Percentiles rank a stretch among this genome's conserved stretches.
Evolutionary conservation across 1,284 basidiomycete species (phyloP).

Genomic region (Naganishia sp.): DNA sequence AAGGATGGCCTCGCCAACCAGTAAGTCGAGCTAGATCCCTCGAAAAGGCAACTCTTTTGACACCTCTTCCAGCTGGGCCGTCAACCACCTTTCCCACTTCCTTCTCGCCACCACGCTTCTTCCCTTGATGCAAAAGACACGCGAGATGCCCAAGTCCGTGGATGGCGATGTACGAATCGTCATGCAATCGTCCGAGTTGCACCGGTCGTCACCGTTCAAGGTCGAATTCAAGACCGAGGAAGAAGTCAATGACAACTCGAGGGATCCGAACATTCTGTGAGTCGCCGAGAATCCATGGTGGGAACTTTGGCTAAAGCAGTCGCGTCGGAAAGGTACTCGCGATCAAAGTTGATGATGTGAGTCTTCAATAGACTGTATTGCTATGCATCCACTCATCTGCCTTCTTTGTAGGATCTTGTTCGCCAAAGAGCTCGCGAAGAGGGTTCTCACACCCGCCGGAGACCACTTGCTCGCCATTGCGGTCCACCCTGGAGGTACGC

Average conservation of each 20-base stretch:
- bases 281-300: neutral
- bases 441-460: slow-evolving; percentile 36
- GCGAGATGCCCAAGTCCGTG: slow-evolving; percentile 19
- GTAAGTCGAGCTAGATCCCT: slow-evolving; percentile 14
- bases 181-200: slow-evolving; percentile 44
- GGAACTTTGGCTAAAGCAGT: neutral
- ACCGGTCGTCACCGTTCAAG: slow-evolving; percentile 41
- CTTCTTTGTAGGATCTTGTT: slow-evolving; percentile 41
- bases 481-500: slow-evolving; percentile 45
- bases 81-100: slow-evolving; percentile 47
- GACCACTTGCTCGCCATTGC: slow-evolving; percentile 42
- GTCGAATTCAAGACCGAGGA: slow-evolving; percentile 45
- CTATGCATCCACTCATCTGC: neutral
- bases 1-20: slow-evolving; percentile 45
- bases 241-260: slow-evolving; percentile 40
- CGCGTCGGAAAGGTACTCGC: slow-evolving; percentile 34
- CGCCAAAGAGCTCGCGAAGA: slow-evolving; percentile 44
- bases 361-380: slow-evolving; percentile 28
- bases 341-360: slow-evolving; percentile 46
- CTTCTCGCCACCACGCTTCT: slow-evolving; percentile 43
- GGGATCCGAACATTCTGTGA: slow-evolving; percentile 39
- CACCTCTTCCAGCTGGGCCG: slow-evolving; percentile 35
- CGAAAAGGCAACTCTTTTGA: neutral
- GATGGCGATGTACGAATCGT: slow-evolving; percentile 41
- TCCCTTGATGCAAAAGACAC: slow-evolving; percentile 44